phyloP scores from a whole-genome alignment of 352 stramenopile genomes.

The Phytophthora sp. region DNA sequence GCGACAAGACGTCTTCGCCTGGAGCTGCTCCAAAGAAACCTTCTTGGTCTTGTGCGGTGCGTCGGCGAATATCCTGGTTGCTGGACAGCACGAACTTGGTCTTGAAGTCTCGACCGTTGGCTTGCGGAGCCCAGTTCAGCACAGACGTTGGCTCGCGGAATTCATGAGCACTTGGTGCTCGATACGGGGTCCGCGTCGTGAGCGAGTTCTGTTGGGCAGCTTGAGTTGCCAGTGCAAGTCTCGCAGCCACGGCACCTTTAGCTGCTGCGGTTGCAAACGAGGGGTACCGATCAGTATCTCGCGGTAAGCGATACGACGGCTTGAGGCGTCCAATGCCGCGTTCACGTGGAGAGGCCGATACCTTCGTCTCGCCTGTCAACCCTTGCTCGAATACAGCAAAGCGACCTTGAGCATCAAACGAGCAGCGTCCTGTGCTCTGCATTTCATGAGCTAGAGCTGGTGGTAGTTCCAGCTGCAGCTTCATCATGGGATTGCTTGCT shows the following conservation, averaged over 20 bases:
- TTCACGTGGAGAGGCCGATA: slow-evolving; percentile 17
- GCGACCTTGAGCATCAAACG: slow-evolving; percentile 42
- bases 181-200: slow-evolving; percentile 52
- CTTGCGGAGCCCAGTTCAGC: slow-evolving; percentile 25
- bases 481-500: slow-evolving; percentile 6
- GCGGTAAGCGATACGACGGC: slow-evolving; percentile 32
- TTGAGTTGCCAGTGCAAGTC: slow-evolving; percentile 31
- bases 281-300: slow-evolving; percentile 28
- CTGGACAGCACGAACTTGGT: slow-evolving; percentile 70
- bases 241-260: slow-evolving; percentile 37
- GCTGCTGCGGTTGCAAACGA: slow-evolving; percentile 41
- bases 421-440: slow-evolving; percentile 45
- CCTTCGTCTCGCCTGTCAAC: slow-evolving; percentile 18
- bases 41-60: slow-evolving; percentile 63
- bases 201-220: slow-evolving; percentile 54
- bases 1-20: slow-evolving; percentile 39
- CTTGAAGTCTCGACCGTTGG: slow-evolving; percentile 55
- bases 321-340: slow-evolving; percentile 30
- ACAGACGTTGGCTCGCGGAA: slow-evolving; percentile 48
- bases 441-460: slow-evolving; percentile 23
- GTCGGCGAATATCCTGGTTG: slow-evolving; percentile 67
- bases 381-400: slow-evolving; percentile 41
- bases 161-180: slow-evolving; percentile 47
- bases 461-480: slow-evolving; percentile 28
- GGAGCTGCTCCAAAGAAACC: slow-evolving; percentile 53